These are phyloP conservation scores for Kalmusia sp. DNA, from an alignment of 2,329 filamentous ascomycete genomes.

Conservation along the genomic window DNA sequence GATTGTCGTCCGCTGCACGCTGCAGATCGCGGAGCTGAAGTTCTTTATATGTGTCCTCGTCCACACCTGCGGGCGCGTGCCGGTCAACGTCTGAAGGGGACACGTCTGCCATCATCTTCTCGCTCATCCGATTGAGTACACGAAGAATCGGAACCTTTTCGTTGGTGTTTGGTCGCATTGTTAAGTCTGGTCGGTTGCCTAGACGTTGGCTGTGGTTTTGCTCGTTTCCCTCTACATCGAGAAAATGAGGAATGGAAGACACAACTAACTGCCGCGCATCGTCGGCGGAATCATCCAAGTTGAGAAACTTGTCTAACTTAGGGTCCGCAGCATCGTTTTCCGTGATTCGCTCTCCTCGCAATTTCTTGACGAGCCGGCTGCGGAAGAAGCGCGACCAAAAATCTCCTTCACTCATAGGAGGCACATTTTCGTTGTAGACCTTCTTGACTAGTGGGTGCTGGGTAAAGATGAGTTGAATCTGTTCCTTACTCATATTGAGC, in stretches of 20 bases:
- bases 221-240: conserved; percentile 93
- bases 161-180: conserved; percentile 79
- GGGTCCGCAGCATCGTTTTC: conserved; percentile 79
- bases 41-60: conserved; percentile 76
- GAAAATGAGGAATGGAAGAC: conserved; percentile 81
- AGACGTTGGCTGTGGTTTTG: conserved; percentile 87
- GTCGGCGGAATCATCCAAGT: conserved; percentile 68
- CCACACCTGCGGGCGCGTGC: conserved; percentile 69
- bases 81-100: conserved; percentile 74
- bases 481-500: conserved; percentile 86
- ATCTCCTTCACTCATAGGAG: conserved; percentile 74
- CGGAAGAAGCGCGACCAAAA: conserved; percentile 97
- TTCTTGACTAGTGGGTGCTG: conserved; percentile 91
- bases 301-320: conserved; percentile 85
- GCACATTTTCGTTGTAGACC: conserved; percentile 90
- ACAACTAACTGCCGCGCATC: conserved; percentile 55
- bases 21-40: conserved; percentile 81
- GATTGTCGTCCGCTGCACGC: conserved; percentile 74
- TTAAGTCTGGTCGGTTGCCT: conserved; percentile 87
- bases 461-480: conserved; percentile 89
- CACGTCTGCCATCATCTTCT: conserved; percentile 91
- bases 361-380: conserved; percentile 85
- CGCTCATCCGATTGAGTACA: conserved; percentile 87
- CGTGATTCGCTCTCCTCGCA: conserved; percentile 86
- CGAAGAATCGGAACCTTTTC: conserved; percentile 88